A percentile compares a stretch with the other conserved stretches of the same genome.
Conservation (phyloP, 805 yeast species). For the Hanseniaspora valbyensis region DNA sequence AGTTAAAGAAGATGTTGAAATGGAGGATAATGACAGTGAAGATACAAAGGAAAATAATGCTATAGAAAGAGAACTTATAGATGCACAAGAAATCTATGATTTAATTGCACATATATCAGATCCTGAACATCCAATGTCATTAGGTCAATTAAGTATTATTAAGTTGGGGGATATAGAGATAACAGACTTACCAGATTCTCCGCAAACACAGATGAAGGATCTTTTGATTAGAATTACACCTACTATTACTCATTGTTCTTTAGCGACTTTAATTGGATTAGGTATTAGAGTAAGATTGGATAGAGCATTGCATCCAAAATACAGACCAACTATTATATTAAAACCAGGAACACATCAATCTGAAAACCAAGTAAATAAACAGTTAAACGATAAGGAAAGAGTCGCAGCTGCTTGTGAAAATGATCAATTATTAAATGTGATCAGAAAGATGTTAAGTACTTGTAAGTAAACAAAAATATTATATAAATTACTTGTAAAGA, state of each 20-base stretch:
- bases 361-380: constrained; percentile 91
- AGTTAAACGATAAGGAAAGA: constrained; percentile 90
- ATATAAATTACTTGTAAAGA: too few relatives aligned
- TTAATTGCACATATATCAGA: constrained; percentile 78
- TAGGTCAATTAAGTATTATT: constrained; percentile 91
- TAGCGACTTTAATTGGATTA: constrained; percentile 90
- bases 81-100: constrained; percentile 82
- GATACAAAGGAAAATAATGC: constrained; percentile 20
- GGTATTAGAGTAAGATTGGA: constrained; percentile 89
- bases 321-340: constrained; percentile 63
- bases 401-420: constrained; percentile 98
- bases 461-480: constrained; percentile 36
- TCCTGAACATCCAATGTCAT: constrained; percentile 92
- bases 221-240: constrained; percentile 84
- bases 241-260: constrained; percentile 92
- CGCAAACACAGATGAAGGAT: constrained; percentile 47
- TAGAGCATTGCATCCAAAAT: constrained; percentile 75
- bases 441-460: constrained; percentile 80
- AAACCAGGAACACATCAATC: constrained; percentile 93
- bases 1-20: constrained; percentile 21
- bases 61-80: constrained; percentile 44
- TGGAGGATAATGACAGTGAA: constrained; percentile 21
- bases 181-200: constrained; percentile 39
- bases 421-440: constrained; percentile 80
- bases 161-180: constrained; percentile 72